Conservation (phyloP, 768 basidiomycete genomes). For the Cystobasidiopsis lactophilus region DNA sequence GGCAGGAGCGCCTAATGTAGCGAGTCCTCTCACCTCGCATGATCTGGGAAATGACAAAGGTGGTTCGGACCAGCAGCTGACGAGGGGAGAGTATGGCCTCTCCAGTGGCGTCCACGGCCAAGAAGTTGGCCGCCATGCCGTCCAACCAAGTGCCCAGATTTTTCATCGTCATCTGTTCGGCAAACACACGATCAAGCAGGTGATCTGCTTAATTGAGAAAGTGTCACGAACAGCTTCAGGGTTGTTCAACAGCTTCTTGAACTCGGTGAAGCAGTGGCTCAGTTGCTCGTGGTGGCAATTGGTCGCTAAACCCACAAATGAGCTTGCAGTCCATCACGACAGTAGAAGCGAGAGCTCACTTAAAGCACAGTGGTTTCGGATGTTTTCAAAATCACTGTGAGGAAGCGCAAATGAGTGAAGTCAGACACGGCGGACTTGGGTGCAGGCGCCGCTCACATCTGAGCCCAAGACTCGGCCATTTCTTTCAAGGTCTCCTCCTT, state of each 20-base stretch:
- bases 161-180: not conserved
- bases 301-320: not conserved
- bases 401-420: not conserved
- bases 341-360: not conserved
- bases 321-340: not conserved
- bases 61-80: not conserved
- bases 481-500: not conserved
- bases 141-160: not conserved
- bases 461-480: not conserved
- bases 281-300: not conserved
- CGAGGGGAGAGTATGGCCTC: not conserved
- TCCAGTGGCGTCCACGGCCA: not conserved
- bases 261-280: not conserved
- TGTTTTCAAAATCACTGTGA: not conserved
- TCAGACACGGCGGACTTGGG: not conserved
- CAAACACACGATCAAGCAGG: not conserved
- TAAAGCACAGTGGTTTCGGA: not conserved
- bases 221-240: not conserved
- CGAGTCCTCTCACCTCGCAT: not conserved
- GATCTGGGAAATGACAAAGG: not conserved
- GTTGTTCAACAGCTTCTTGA: not conserved
- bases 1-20: slow-evolving; percentile 3
- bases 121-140: not conserved
- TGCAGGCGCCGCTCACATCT: not conserved
- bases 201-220: not conserved